phyloP scores from a whole-genome alignment of 164 flowering plant species.

The Vitis amurensis region DNA sequence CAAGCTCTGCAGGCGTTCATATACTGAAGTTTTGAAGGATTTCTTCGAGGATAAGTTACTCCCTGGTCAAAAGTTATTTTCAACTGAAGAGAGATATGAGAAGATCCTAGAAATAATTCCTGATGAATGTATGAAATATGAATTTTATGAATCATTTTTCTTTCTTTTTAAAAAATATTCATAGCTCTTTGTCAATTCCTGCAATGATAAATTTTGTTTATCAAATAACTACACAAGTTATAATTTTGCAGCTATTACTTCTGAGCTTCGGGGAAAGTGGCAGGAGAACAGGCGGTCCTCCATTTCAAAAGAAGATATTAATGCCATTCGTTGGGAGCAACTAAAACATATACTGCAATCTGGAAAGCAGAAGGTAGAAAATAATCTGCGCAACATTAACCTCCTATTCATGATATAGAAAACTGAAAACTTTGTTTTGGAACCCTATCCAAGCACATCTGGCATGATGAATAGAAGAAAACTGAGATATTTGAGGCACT shows the following conservation, averaged over 20 bases:
- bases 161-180: not conserved
- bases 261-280: slow-evolving; percentile 92
- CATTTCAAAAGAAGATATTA: slow-evolving; percentile 60
- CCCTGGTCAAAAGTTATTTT: slow-evolving; percentile 54
- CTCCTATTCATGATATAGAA: not conserved
- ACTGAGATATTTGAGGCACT: too few species aligned
- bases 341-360: slow-evolving; percentile 69
- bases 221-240: not conserved
- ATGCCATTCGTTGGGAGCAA: slow-evolving; percentile 74
- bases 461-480: too few species aligned
- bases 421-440: too few species aligned
- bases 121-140: slow-evolving; percentile 64
- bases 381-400: not conserved
- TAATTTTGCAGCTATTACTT: slow-evolving; percentile 62
- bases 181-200: not conserved
- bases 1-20: slow-evolving; percentile 68
- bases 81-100: slow-evolving; percentile 73
- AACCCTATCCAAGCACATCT: too few species aligned
- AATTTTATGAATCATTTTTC: not conserved
- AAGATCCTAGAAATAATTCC: slow-evolving; percentile 87
- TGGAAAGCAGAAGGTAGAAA: slow-evolving; percentile 69
- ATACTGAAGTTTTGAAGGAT: slow-evolving; percentile 61
- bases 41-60: slow-evolving; percentile 75
- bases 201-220: not conserved
- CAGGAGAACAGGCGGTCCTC: slow-evolving; percentile 58